Evolutionary conservation across 2,329 filamentous ascomycete species (phyloP).

Genomic region (Aspergillus pseudonomiae): DNA sequence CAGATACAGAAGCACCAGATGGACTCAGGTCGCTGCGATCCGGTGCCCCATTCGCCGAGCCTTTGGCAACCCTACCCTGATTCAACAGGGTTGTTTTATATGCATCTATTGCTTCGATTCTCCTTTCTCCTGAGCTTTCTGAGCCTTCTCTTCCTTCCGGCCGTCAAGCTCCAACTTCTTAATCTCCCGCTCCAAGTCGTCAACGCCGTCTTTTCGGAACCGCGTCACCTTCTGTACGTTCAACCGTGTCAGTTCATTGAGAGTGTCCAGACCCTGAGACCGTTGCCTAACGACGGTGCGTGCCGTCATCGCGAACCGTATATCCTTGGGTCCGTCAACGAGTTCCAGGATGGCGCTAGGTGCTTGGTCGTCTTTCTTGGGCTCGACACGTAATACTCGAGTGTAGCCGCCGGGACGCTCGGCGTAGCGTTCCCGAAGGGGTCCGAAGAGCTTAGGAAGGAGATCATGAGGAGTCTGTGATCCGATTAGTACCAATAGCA

Average conservation of each 20-base stretch:
- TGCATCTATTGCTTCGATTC: conserved; percentile 20
- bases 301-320: conserved; percentile 92
- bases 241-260: conserved; percentile 71
- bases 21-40: not conserved
- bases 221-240: conserved; percentile 84
- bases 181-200: conserved; percentile 67
- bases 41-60: not conserved
- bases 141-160: conserved; percentile 26
- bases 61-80: not conserved
- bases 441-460: conserved; percentile 84
- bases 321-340: conserved; percentile 90
- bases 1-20: conserved; percentile 6
- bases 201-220: conserved; percentile 69
- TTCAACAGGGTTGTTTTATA: not conserved
- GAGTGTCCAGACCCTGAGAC: conserved; percentile 54
- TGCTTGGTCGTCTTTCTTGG: conserved; percentile 84
- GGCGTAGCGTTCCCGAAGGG: conserved; percentile 77
- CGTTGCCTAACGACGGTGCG: conserved; percentile 71
- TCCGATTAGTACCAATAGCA: conserved; percentile 4
- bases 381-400: conserved; percentile 87
- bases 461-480: conserved; percentile 44
- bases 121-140: conserved; percentile 5
- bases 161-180: conserved; percentile 58
- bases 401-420: conserved; percentile 89
- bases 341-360: conserved; percentile 89